Evolutionary conservation across 1,139 yeast species (phyloP).

Genomic region (Yamadazyma diddensiae): DNA sequence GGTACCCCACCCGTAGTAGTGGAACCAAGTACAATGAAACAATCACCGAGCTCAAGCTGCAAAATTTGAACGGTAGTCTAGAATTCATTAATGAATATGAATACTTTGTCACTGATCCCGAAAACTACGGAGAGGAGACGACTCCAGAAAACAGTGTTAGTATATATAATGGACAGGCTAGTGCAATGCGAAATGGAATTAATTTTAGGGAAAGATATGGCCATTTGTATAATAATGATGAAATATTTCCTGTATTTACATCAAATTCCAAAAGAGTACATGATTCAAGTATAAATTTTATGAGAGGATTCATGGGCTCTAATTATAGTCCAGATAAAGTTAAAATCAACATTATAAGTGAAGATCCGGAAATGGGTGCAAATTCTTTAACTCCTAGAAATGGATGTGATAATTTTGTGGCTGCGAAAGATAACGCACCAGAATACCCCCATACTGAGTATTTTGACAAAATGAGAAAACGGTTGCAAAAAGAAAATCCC

Average conservation of each 20-base stretch:
- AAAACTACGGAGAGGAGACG: slow-evolving; percentile 30
- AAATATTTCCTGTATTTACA: slow-evolving; percentile 31
- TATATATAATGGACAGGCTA: slow-evolving; percentile 28
- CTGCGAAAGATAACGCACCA: slow-evolving; percentile 7
- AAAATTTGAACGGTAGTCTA: slow-evolving; percentile 26
- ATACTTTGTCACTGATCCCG: slow-evolving; percentile 27
- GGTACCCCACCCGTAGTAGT: slow-evolving; percentile 49
- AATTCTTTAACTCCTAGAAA: slow-evolving; percentile 35
- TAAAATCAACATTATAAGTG: slow-evolving; percentile 24
- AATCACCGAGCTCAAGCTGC: slow-evolving; percentile 7
- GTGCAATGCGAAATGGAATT: slow-evolving; percentile 35
- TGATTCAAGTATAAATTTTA: slow-evolving; percentile 30
- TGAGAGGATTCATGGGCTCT: slow-evolving; percentile 29
- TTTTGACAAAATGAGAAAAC: slow-evolving; percentile 33
- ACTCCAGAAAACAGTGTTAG: slow-evolving; percentile 26
- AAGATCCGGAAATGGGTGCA: slow-evolving; percentile 26
- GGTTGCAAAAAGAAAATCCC: slow-evolving; percentile 22
- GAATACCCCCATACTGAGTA: slow-evolving; percentile 17
- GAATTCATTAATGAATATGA: slow-evolving; percentile 31
- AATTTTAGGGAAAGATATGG: slow-evolving; percentile 32
- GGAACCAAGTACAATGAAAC: slow-evolving; percentile 26
- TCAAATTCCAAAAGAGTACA: slow-evolving; percentile 30
- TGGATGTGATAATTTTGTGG: slow-evolving; percentile 19
- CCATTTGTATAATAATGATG: slow-evolving; percentile 20
- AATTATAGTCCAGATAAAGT: slow-evolving; percentile 18